Base-by-base conservation (phyloP, 2,329 filamentous ascomycete genomes). In the Xylariaceae sp. region DNA sequence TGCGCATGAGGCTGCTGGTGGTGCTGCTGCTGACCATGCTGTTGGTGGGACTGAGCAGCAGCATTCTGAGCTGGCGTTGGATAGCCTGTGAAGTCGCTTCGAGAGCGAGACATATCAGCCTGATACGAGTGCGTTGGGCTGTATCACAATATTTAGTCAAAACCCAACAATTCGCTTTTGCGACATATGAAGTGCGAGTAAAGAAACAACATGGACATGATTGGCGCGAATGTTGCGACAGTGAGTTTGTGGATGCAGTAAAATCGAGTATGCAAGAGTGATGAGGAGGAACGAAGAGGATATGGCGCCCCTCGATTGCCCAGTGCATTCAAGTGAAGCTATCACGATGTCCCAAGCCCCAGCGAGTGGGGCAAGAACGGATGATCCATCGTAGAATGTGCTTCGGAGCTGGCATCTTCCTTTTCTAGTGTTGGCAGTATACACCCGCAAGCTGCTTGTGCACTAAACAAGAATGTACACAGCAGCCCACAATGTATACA, bases 61-160 rank as follows among this genome's bases (percentile, higher is more conserved):
- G 66, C 56, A 42, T 59, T 65, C 39, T 57, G 58, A 41, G 56
- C 58, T 45, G 59, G 60, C 44, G 53, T 56, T 48, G 57, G 56
- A 56, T 64, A 66, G 47, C 56, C 62, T 52, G 55, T 63, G 56
- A 58, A 75, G 62, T 60, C 76, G 71, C 59, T 70, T 70, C 71
- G 75, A 71, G 12, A 12, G 33, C 58, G 71, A 63, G 58, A 69
- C 75, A 80, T 75, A 55, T 80, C 75, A 58, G 70, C 64, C 65
- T 75, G 75, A 60, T 80, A 80, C 47, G 72, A 65, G 61, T 80
- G 75, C 53, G 66, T 61, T 35, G 68, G 54, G 61, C 73, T 75
- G 58, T 66, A 69, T 67, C 65, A 70, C 54, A 59, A 51, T 51
- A 48, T 18, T 51, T 64, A 57, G 62, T 72, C 69, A 73, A 68